Base-by-base conservation (phyloP, 495 filamentous ascomycete genomes). In the Cenococcum geophilum region DNA sequence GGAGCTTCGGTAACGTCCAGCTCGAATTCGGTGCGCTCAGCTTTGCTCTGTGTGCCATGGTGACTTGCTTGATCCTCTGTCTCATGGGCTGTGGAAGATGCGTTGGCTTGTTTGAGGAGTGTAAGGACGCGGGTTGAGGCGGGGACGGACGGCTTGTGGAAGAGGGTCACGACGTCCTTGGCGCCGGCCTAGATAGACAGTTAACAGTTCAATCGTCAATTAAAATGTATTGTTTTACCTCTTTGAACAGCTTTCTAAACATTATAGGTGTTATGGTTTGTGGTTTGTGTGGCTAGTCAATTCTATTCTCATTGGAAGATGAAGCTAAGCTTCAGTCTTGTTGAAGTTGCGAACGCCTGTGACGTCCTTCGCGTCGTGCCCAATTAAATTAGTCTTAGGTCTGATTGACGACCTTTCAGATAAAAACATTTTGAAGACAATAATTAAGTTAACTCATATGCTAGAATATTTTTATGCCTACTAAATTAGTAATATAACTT, bases 91-190 rank as follows among this genome's bases (percentile, higher is more conserved):
- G 76, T 64, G 10, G 88, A 84, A 6, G 77, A 76, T 18, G 84
- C 81, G 8, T 86, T 85, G 11, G 82, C 77, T 73, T 88, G 82
- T 70, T 92, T 92, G 23, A 97, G 83, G 54, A 92, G 72, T 25
- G 83, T 84, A 22, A 86, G 80, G 34, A 83, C 82, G 47, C 84
- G 82, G 14, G 78, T 78, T 1, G 89, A 95, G 64, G 83, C 73
- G 2, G 83, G 76, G 18, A 79, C 75, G 43, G 75, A 76, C 23
- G 92, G 82, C 65, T 86, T 84, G 82, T 97, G 92, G 82, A 97
- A 98, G 78, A 98, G 86, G 59, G 91, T 96, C 68, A 98, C 86
- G 62, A 95, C 84, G 79, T 97, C 90, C 55, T 71, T 73, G 48
- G 71, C 66, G 56, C 73, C 73, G 25, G 60, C 57, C 73, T 75